A percentile compares a stretch with the other conserved stretches of the same genome.
phyloP scores from a whole-genome alignment of 352 stramenopile genomes.

The Peronospora destructor region DNA sequence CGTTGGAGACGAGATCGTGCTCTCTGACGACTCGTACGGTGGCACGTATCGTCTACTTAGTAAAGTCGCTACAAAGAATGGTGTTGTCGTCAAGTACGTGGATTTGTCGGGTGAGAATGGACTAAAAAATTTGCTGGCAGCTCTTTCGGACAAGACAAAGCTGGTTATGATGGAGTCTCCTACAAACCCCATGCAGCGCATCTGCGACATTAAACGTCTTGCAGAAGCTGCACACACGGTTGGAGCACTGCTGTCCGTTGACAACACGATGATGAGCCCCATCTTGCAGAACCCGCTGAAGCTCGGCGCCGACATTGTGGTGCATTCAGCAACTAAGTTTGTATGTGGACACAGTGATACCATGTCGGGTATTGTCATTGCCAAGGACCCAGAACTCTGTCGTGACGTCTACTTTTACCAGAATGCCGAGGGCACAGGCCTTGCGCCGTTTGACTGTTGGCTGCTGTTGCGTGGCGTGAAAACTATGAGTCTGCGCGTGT shows the following conservation, averaged over 20 bases:
- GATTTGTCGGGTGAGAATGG: constrained; percentile 70
- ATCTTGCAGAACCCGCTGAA: constrained; percentile 91
- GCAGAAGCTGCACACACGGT: constrained; percentile 74
- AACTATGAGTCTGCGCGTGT: constrained; percentile 81
- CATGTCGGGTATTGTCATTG: constrained; percentile 90
- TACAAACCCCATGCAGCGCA: constrained; percentile 94
- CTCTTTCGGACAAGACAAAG: constrained; percentile 74
- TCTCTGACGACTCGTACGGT: constrained; percentile 94
- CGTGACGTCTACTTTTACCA: constrained; percentile 87
- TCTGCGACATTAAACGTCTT: constrained; percentile 89
- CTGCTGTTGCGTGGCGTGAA: constrained; percentile 86
- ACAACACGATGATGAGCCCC: constrained; percentile 96
- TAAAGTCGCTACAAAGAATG: constrained; percentile 82
- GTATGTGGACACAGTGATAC: constrained; percentile 96
- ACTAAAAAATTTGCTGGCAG: constrained; percentile 51
- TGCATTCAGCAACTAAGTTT: constrained; percentile 98
- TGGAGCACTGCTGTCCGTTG: constrained; percentile 83
- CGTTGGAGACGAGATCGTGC: constrained; percentile 88
- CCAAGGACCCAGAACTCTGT: constrained; percentile 73
- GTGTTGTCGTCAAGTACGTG: constrained; percentile 73
- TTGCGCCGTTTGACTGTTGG: constrained; percentile 89
- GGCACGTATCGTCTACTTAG: constrained; percentile 91
- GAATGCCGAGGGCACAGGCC: constrained; percentile 84
- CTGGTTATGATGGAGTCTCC: constrained; percentile 96
- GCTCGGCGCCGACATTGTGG: constrained; percentile 92